A percentile compares a stretch with the other conserved stretches of the same genome.
These are phyloP conservation scores for Pulicaria dysenterica DNA, from an alignment of 129 eudicot genomes.

Conservation along the genomic window DNA sequence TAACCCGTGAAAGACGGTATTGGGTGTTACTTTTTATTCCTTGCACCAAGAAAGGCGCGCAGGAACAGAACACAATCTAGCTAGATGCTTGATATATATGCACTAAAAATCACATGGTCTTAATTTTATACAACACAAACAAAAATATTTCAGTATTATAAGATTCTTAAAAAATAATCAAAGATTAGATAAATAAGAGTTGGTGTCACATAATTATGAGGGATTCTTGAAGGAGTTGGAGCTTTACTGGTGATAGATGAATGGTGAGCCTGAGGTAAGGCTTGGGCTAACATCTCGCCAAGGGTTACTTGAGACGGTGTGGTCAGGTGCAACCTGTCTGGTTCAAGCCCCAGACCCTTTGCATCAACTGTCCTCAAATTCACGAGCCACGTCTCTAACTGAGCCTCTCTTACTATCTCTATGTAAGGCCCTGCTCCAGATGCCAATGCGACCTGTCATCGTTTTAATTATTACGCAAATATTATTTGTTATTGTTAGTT, in stretches of 20 bases:
- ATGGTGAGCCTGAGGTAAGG: conserved; percentile 35
- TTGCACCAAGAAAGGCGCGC: no score
- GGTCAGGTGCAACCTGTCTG: conserved; percentile 56
- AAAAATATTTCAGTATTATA: not conserved
- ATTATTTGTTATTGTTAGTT: not conserved
- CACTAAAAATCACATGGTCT: no score
- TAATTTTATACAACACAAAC: not conserved
- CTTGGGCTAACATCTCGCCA: conserved; percentile 61
- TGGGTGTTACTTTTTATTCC: no score
- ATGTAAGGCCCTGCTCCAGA: conserved; percentile 55
- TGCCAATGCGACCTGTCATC: conserved; percentile 55
- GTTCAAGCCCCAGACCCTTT: conserved; percentile 48
- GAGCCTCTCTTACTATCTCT: conserved; percentile 58
- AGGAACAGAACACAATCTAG: no score
- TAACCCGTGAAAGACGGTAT: no score
- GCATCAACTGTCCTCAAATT: conserved; percentile 59
- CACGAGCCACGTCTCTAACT: conserved; percentile 40
- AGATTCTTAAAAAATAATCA: not conserved
- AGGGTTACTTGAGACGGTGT: conserved; percentile 56
- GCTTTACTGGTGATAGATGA: conserved; percentile 26
- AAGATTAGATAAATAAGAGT: not conserved
- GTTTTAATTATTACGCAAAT: no score
- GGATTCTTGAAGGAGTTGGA: not conserved
- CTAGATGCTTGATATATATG: no score
- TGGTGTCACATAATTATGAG: conserved; percentile 1